Evolutionary conservation across 805 yeast genomes (phyloP), one percentile per base, ranked within the genome.

Genomic region (Nakazawaea holstii): DNA sequence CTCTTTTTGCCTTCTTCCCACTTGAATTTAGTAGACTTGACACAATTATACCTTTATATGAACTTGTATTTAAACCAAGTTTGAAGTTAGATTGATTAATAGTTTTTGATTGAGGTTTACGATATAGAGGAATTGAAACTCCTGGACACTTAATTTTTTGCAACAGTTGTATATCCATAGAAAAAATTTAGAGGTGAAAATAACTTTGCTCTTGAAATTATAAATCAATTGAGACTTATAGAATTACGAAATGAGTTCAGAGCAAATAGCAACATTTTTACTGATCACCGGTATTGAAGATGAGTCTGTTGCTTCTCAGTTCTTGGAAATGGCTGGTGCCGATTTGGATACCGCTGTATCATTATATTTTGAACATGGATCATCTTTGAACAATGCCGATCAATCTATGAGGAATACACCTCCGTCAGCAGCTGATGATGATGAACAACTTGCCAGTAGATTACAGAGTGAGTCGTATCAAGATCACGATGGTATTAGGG

Each of bases 311-410:
- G 98, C 98, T 0, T 68, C 73, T 45, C 88, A 84, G 55, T 94
- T 84, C 59, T 63, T 94, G 17, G 90, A 84, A 26, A 81, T 92
- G 68, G 76, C 92, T 4, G 90, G 84, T 43, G 80, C 80, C 40
- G 79, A 88, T 60, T 61, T 92, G 31, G 96, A 91, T 49, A 77
- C 80, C 17, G 98, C 99, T 0, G 87, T 94, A 7, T 80, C 89
- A 11, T 69, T 94, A 39, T 94, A 69, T 64, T 83, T 86, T 66
- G 98, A 94, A 54, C 76, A 75, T 54, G 82, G 82, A 27, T 53
- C 66, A 7, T 65, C 71, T 48, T 63, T 41, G 70, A 32, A 14
- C 14, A 45, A 44, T 27, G 46, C 32, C 26, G 49, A 37, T 11
- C 10, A 26, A 20, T 4, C 45, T 17, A 13, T 4, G 4, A 13